Percentiles rank a stretch among this genome's conserved stretches.
Evolutionary conservation across 169 alveolate species (phyloP).

Genomic region (Plasmodium knowlesi): DNA sequence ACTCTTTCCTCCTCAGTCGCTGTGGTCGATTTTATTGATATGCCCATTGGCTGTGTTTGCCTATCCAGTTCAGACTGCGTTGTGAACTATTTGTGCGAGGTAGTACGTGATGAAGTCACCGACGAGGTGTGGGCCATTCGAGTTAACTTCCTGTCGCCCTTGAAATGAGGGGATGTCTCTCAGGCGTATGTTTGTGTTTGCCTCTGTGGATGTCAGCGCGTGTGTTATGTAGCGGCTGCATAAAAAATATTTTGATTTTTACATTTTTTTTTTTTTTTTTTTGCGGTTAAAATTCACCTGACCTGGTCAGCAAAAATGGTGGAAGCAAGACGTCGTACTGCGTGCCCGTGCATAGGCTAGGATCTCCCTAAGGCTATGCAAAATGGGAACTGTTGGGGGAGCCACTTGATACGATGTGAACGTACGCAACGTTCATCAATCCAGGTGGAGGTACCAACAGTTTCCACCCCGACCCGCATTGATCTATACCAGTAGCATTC

Average conservation of each 20-base stretch:
- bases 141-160: slow-evolving; percentile 67
- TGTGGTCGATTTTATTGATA: slow-evolving; percentile 56
- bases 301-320: background rate
- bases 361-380: background rate
- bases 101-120: slow-evolving; percentile 65
- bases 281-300: background rate
- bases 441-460: background rate
- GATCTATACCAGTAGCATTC: background rate
- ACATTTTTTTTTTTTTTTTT: background rate
- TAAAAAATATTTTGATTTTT: too few relatives aligned
- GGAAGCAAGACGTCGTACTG: background rate
- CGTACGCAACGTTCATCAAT: background rate
- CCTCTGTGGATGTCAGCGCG: background rate
- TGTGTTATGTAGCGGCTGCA: background rate
- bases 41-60: slow-evolving; percentile 76
- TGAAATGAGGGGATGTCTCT: slow-evolving; percentile 10
- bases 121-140: slow-evolving; percentile 74
- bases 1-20: slow-evolving; percentile 56
- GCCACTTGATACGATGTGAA: background rate
- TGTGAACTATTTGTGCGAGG: slow-evolving; percentile 68
- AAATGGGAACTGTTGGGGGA: background rate
- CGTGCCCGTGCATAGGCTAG: background rate
- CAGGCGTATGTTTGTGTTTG: background rate
- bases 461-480: background rate
- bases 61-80: slow-evolving; percentile 62